phyloP scores from a whole-genome alignment of 139 green algal genomes.

The Chlorella sp. region DNA sequence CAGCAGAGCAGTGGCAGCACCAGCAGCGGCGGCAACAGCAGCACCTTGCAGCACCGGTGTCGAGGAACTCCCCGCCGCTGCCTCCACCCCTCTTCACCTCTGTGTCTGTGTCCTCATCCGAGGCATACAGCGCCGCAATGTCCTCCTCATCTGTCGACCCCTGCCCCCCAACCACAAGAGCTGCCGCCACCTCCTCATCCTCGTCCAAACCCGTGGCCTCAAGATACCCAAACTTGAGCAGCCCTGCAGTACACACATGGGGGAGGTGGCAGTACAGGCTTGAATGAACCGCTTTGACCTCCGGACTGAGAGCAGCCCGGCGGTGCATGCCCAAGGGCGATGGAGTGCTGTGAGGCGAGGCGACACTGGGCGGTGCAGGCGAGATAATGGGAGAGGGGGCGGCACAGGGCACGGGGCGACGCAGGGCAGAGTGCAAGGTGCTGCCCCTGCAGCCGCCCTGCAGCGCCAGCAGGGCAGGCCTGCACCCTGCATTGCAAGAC shows the following conservation, averaged over 20 bases:
- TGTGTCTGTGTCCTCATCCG: background rate
- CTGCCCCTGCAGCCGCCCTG: background rate
- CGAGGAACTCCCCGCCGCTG: too few relatives aligned
- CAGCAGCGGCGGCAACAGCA: background rate
- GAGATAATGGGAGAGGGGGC: too few relatives aligned
- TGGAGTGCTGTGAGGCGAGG: too few relatives aligned
- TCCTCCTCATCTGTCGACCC: constrained; percentile 4
- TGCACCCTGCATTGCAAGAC: too few relatives aligned
- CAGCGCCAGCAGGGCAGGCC: background rate
- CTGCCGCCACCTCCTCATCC: background rate
- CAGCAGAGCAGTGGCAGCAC: background rate
- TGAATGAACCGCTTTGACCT: too few relatives aligned
- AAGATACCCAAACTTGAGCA: constrained; percentile 27
- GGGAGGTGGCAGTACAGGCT: too few relatives aligned
- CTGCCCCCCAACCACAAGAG: background rate
- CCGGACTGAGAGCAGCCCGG: too few relatives aligned
- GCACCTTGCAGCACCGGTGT: too few relatives aligned
- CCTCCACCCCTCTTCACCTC: background rate
- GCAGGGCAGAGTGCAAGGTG: background rate
- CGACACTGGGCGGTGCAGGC: too few relatives aligned
- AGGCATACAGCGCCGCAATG: background rate
- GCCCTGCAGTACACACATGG: background rate
- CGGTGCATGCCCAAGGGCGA: too few relatives aligned
- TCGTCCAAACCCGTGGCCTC: constrained; percentile 13
- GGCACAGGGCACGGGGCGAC: too few relatives aligned